Percentiles rank a stretch among this genome's conserved stretches.
Conservation (phyloP, 306 rosid genomes). For the Lablab purpureus region DNA sequence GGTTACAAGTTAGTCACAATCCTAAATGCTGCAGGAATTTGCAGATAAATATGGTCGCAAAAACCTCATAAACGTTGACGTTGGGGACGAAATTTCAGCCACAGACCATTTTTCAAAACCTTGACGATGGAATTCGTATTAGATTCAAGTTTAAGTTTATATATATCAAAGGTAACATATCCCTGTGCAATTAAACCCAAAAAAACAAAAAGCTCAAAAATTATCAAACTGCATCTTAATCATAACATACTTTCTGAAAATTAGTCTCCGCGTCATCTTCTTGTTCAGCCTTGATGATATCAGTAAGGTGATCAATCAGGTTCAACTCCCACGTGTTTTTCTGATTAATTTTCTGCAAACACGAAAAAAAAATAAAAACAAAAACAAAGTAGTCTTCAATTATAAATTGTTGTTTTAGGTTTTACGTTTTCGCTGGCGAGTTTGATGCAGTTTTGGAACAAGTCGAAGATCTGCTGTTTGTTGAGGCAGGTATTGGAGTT, state of each 20-base stretch:
- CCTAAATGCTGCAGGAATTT: too few relatives aligned
- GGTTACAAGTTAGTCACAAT: too few relatives aligned
- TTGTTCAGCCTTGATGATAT: slow-evolving; percentile 81
- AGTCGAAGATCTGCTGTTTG: slow-evolving; percentile 84
- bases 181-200: background rate
- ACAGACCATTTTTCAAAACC: too few relatives aligned
- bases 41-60: too few relatives aligned
- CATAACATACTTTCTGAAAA: slow-evolving; percentile 79
- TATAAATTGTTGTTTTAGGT: background rate
- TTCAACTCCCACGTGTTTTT: slow-evolving; percentile 96
- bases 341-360: slow-evolving; percentile 94
- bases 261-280: slow-evolving; percentile 86
- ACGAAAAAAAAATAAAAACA: background rate
- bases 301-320: slow-evolving; percentile 90
- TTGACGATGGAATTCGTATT: background rate
- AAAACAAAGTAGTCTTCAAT: background rate
- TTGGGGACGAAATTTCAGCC: too few relatives aligned
- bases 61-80: too few relatives aligned
- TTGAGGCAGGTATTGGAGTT: slow-evolving; percentile 63
- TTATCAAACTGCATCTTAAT: slow-evolving; percentile 2
- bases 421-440: slow-evolving; percentile 95
- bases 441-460: slow-evolving; percentile 96
- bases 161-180: background rate
- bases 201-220: background rate
- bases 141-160: background rate